phyloP scores from a whole-genome alignment of 2,329 filamentous ascomycete genomes.

The Botrytis hyacinthi region DNA sequence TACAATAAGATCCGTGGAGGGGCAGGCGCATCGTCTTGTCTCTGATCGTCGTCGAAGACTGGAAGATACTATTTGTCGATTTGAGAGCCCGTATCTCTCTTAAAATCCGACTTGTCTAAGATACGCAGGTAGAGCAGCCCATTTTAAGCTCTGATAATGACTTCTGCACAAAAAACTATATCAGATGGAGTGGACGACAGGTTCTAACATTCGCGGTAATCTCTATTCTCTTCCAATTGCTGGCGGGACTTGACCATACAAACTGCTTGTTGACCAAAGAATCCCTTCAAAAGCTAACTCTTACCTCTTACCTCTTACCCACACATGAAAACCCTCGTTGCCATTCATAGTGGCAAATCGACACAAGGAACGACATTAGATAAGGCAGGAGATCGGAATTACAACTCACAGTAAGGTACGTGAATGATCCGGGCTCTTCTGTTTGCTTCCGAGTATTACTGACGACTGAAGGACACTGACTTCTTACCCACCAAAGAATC shows the following conservation, averaged over 20 bases:
- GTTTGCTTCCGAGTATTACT: background rate
- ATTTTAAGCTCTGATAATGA: background rate
- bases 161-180: fast-evolving
- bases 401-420: background rate
- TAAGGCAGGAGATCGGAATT: background rate
- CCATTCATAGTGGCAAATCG: background rate
- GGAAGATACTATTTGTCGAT: background rate
- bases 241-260: background rate
- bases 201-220: background rate
- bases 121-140: background rate
- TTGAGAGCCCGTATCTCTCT: background rate
- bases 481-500: background rate
- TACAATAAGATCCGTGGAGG: background rate
- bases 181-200: background rate
- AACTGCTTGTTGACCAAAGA: background rate
- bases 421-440: background rate
- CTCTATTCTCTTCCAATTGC: background rate
- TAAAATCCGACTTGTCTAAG: background rate
- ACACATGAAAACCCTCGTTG: background rate
- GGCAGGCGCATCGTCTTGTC: background rate
- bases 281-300: background rate
- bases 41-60: background rate
- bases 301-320: background rate
- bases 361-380: background rate
- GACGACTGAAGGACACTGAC: background rate